Evolutionary conservation across 345 rosid species (phyloP).

Genomic region (Eutrema heterophyllum): DNA sequence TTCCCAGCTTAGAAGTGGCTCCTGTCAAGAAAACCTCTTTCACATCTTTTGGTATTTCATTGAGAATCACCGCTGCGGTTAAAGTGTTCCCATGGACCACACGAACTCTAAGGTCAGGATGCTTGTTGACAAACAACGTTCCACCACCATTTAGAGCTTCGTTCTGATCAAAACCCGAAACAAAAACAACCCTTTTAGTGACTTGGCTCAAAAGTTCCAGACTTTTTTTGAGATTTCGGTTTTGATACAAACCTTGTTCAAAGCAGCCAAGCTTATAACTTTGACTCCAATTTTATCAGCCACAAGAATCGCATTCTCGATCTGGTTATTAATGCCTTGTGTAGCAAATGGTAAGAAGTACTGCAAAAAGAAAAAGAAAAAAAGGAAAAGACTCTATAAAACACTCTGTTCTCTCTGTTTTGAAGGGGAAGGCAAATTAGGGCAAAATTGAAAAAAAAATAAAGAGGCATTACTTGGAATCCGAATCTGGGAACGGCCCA

Average conservation of each 20-base stretch:
- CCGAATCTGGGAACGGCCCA: conserved; percentile 92
- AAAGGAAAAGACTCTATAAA: background rate
- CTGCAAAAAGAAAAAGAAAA: conserved; percentile 41
- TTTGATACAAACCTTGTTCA: conserved; percentile 27
- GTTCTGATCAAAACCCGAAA: conserved; percentile 42
- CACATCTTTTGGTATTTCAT: conserved; percentile 68
- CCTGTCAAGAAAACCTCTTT: conserved; percentile 88
- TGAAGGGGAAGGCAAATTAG: background rate
- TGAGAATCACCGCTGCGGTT: conserved; percentile 90
- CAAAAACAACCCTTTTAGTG: background rate
- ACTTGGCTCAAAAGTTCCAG: background rate
- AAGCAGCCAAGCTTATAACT: conserved; percentile 96
- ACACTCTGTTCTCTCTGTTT: conserved; percentile 17
- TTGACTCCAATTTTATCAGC: conserved; percentile 84
- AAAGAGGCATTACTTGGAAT: conserved; percentile 53
- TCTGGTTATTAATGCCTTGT: conserved; percentile 73
- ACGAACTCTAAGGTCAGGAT: conserved; percentile 66
- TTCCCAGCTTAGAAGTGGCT: conserved; percentile 97
- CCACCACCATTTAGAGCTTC: conserved; percentile 98
- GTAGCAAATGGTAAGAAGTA: conserved; percentile 93
- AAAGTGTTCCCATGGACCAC: conserved; percentile 98
- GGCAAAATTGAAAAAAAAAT: background rate
- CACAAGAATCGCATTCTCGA: conserved; percentile 72
- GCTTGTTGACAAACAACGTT: conserved; percentile 80
- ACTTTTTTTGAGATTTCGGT: background rate